phyloP scores from a whole-genome alignment of 2,329 filamentous ascomycete species.

The Fusarium sp. region DNA sequence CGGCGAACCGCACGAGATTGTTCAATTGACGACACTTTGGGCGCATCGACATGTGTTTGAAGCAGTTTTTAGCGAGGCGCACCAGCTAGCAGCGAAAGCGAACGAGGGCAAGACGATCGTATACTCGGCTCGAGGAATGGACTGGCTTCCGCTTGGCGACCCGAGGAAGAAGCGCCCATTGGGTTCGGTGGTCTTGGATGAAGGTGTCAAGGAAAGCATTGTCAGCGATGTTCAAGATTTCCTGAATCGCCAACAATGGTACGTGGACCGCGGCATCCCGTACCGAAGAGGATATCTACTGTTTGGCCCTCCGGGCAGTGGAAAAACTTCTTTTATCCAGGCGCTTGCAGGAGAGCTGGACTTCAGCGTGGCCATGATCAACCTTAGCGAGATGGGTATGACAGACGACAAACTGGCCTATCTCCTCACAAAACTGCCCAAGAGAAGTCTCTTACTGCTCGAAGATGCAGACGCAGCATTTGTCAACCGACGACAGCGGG shows the following conservation, averaged over 20 bases:
- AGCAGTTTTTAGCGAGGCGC: slow-evolving; percentile 89
- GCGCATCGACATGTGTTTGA: slow-evolving; percentile 91
- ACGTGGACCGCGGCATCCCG: slow-evolving; percentile 93
- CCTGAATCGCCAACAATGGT: slow-evolving; percentile 85
- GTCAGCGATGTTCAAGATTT: slow-evolving; percentile 88
- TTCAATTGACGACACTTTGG: slow-evolving; percentile 93
- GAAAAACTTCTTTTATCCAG: slow-evolving; percentile 97
- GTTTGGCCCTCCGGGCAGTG: slow-evolving; percentile 90
- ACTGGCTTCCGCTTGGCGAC: slow-evolving; percentile 88
- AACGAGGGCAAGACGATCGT: slow-evolving; percentile 95
- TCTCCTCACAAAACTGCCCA: slow-evolving; percentile 86
- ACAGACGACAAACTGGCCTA: slow-evolving; percentile 92
- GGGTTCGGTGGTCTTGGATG: slow-evolving; percentile 87
- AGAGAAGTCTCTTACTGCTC: slow-evolving; percentile 84
- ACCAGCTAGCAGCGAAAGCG: slow-evolving; percentile 81
- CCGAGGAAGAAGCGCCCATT: slow-evolving; percentile 89
- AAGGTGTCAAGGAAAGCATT: slow-evolving; percentile 86
- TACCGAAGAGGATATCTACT: slow-evolving; percentile 92
- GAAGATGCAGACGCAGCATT: slow-evolving; percentile 96
- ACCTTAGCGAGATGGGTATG: slow-evolving; percentile 89
- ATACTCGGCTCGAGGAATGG: slow-evolving; percentile 86
- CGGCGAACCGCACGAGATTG: slow-evolving; percentile 93
- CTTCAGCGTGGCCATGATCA: slow-evolving; percentile 93
- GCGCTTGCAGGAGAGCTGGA: slow-evolving; percentile 93
- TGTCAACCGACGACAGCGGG: slow-evolving; percentile 81